These are phyloP conservation scores for Aspergillus puulaauensis DNA, from an alignment of 2,329 filamentous ascomycete genomes.

Conservation along the genomic window DNA sequence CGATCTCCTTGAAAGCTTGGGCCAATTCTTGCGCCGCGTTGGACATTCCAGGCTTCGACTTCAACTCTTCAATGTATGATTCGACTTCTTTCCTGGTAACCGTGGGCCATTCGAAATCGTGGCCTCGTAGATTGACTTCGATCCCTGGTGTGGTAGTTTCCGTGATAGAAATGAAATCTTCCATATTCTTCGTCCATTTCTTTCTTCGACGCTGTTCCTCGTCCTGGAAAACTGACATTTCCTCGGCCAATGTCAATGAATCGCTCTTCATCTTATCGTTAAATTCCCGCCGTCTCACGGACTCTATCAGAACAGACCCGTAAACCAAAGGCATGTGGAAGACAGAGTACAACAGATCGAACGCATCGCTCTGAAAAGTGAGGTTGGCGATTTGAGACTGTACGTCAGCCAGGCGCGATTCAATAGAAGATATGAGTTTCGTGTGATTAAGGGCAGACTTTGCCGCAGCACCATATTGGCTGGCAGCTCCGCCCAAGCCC, in stretches of 20 bases:
- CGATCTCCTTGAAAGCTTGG: slow-evolving; percentile 76
- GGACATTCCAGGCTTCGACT: slow-evolving; percentile 64
- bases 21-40: slow-evolving; percentile 69
- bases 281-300: slow-evolving; percentile 85
- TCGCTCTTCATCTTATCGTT: slow-evolving; percentile 85
- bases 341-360: slow-evolving; percentile 76
- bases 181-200: slow-evolving; percentile 86
- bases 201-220: slow-evolving; percentile 86
- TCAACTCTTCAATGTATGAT: slow-evolving; percentile 67
- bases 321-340: slow-evolving; percentile 86
- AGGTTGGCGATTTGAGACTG: slow-evolving; percentile 71
- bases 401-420: slow-evolving; percentile 69
- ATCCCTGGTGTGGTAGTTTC: slow-evolving; percentile 73
- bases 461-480: slow-evolving; percentile 68
- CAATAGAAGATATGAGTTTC: slow-evolving; percentile 77
- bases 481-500: slow-evolving; percentile 50
- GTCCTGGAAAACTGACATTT: slow-evolving; percentile 87
- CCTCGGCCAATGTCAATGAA: slow-evolving; percentile 83
- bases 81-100: slow-evolving; percentile 75
- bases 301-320: slow-evolving; percentile 82
- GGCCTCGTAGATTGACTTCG: slow-evolving; percentile 80
- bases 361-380: slow-evolving; percentile 74
- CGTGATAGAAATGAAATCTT: slow-evolving; percentile 65
- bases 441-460: slow-evolving; percentile 70
- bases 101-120: slow-evolving; percentile 77